These are phyloP conservation scores for Aspergillus hortae DNA, from an alignment of 2,329 filamentous ascomycete species.

Conservation along the genomic window DNA sequence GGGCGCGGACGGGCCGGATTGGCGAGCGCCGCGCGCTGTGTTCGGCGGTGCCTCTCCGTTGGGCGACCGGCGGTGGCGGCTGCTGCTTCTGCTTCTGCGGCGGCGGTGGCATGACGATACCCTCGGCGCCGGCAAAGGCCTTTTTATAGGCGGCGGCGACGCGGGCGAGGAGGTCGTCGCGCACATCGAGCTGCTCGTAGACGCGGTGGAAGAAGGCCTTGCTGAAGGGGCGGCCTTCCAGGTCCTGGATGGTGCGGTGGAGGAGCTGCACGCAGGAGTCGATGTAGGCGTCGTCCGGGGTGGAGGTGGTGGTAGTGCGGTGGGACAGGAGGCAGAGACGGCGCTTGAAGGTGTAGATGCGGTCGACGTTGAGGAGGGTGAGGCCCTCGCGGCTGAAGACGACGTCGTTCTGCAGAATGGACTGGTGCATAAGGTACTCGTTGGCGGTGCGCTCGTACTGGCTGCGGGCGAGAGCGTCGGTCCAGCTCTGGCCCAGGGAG, in stretches of 20 bases:
- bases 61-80: not conserved
- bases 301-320: conserved; percentile 23
- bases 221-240: conserved; percentile 41
- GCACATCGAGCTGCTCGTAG: conserved; percentile 40
- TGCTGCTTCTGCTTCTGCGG: conserved; percentile 4
- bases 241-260: conserved; percentile 38
- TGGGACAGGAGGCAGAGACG: conserved; percentile 37
- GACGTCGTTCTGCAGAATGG: conserved; percentile 43
- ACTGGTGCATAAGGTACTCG: conserved; percentile 41
- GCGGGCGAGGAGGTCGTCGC: conserved; percentile 33
- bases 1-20: conserved; percentile 21
- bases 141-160: conserved; percentile 34
- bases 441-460: conserved; percentile 33
- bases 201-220: conserved; percentile 42
- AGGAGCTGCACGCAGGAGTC: conserved; percentile 39
- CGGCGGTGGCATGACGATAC: conserved; percentile 33
- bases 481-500: conserved; percentile 37
- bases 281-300: conserved; percentile 33
- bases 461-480: conserved; percentile 34
- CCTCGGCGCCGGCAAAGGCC: conserved; percentile 31
- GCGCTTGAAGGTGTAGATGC: conserved; percentile 44
- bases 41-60: not conserved
- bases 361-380: conserved; percentile 43
- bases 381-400: conserved; percentile 44
- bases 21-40: conserved; percentile 17